Evolutionary conservation across 1,284 basidiomycete species (phyloP), one percentile per base, ranked within the genome.

Genomic region (Sparassis latifolia): DNA sequence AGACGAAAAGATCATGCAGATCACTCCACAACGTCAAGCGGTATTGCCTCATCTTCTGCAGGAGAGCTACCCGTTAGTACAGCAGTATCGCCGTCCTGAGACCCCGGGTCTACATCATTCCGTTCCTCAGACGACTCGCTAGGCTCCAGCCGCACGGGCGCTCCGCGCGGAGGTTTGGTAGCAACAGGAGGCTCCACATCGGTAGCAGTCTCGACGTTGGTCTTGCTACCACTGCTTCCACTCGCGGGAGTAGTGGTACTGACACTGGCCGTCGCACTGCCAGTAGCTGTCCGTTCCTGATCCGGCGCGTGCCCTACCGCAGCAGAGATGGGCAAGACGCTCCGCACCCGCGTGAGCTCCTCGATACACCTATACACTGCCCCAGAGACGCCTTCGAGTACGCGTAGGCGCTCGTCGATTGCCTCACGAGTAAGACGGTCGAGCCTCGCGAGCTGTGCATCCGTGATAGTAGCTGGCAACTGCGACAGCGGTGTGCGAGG

Each of bases 401-500:
- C 77, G 41, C 81, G 73, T 52, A 95, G 69, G 51, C 91, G 77
- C 65, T 92, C 89, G 55, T 93, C 88, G 44, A 95, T 87, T 3
- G 86, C 86, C 58, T 88, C 85, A 44, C 89, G 73, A 27, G 86
- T 88, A 32, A 86, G 62, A 35, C 62, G 68, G 56, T 90, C 87
- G 63, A 88, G 69, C 35, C 73, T 64, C 28, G 67, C 69, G 33
- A 88, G 71, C 60, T 84, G 86, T 49, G 76, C 76, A 42, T 80
- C 80, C 37, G 76, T 82, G 55, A 82, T 62, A 48, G 65, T 71
- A 41, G 73, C 71, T 46, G 76, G 84, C 48, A 77, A 69, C 56
- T 66, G 69, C 32, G 60, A 58, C 50, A 67, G 62, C 45, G 64
- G 58, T 9, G 63, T 49, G 39, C 52, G 58, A 27, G 20, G 20